Evolutionary conservation across 805 yeast genomes (phyloP).

Genomic region (Cyberlindnera xylosilytica): DNA sequence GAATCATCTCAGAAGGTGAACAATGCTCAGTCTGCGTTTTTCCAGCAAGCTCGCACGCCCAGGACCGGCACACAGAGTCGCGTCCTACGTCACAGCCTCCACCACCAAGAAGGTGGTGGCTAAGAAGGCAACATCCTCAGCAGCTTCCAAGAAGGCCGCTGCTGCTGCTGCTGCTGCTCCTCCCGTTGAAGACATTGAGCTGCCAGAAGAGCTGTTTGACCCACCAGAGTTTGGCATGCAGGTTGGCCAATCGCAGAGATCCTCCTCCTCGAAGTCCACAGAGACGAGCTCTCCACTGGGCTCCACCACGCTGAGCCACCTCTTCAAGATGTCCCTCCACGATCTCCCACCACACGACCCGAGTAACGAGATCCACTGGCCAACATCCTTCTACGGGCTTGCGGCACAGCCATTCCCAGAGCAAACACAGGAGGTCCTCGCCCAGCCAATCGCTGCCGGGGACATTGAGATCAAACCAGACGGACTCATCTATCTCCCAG

Average conservation of each 20-base stretch:
- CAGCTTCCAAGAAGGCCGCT: conserved; percentile 1
- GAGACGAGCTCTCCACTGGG: conserved; percentile 11
- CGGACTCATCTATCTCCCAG: conserved; percentile 88
- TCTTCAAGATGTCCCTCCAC: conserved; percentile 21
- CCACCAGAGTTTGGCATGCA: conserved; percentile 25
- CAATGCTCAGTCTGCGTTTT: not conserved
- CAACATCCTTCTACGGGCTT: conserved; percentile 81
- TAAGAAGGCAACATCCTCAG: conserved; percentile 3
- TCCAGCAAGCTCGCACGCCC: too few relatives aligned
- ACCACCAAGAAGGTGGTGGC: conserved; percentile 1
- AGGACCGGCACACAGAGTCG: not conserved
- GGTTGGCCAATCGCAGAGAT: conserved; percentile 22
- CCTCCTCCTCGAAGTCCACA: not conserved
- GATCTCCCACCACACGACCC: conserved; percentile 20
- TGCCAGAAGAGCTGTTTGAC: conserved; percentile 16
- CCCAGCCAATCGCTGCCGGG: conserved; percentile 56
- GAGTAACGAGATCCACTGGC: conserved; percentile 59
- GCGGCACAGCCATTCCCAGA: conserved; percentile 74
- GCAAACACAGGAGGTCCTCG: conserved; percentile 55
- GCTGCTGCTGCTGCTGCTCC: not conserved
- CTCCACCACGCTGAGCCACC: conserved; percentile 18
- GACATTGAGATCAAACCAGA: conserved; percentile 96
- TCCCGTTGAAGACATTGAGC: not conserved
- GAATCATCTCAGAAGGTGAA: too few relatives aligned
- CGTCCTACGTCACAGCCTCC: conserved; percentile 1